Evolutionary conservation across 1,139 yeast genomes (phyloP), one percentile per base, ranked within the genome.

Genomic region (Diutina pseudorugosa): DNA sequence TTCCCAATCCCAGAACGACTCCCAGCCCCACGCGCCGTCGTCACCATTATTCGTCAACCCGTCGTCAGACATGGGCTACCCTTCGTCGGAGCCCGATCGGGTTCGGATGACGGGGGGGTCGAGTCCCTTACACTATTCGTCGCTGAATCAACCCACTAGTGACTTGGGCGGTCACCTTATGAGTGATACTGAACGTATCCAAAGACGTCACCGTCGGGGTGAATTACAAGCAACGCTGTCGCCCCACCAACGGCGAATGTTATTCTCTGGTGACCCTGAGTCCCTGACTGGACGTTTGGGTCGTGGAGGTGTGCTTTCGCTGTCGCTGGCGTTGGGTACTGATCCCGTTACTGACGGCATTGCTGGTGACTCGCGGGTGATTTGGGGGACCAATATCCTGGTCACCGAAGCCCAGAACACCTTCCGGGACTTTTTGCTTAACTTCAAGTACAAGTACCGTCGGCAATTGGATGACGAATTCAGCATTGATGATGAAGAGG

Each of bases 361-460:
- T 18, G 82, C 78, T 55, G 94, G 84, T 58, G 94, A 95, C 1
- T 80, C 83, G 40, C 79, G 95, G 62, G 95, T 93, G 54, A 91
- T 93, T 62, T 93, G 99, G 99, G 99, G 99, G 66, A 93, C 99
- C 1, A 91, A 93, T 64, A 96, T 93, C 33, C 85, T 95, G 47
- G 90, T 94, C 61, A 87, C 83, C 61, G 96, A 93, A 62, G 84
- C 93, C 61, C 79, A 88, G 52, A 83, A 81, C 58, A 76, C 79
- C 52, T 93, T 93, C 70, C 76, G 95, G 58, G 85, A 84, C 58
- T 94, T 93, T 60, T 70, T 93, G 61, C 83, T 86, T 81, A 79
- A 85, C 21, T 93, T 89, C 75, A 88, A 88, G 65, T 72, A 77
- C 68, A 87, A 84, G 61, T 83, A 87, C 67, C 77, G 98, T 57